Evolutionary conservation across 257 asterid species (phyloP).

Genomic region (Cynanchum wilfordii): DNA sequence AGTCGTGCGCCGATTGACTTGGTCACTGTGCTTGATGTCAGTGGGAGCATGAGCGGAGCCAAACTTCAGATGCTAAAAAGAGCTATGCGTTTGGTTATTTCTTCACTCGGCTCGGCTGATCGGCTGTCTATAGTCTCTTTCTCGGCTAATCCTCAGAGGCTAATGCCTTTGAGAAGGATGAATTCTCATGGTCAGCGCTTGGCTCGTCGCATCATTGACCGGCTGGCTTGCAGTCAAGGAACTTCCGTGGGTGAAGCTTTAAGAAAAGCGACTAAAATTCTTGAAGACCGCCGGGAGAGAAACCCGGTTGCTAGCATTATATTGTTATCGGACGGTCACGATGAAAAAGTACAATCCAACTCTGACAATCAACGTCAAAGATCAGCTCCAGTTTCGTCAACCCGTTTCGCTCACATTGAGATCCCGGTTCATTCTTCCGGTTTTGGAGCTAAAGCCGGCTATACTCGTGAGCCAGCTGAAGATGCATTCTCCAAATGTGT

Average conservation of each 20-base stretch:
- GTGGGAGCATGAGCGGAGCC: slow-evolving; percentile 74
- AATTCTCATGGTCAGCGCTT: slow-evolving; percentile 59
- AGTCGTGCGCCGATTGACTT: slow-evolving; percentile 83
- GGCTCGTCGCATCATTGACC: slow-evolving; percentile 55
- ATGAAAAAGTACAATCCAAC: slow-evolving; percentile 38
- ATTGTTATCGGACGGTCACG: slow-evolving; percentile 69
- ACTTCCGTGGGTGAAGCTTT: slow-evolving; percentile 62
- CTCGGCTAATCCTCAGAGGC: slow-evolving; percentile 54
- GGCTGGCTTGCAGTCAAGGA: slow-evolving; percentile 64
- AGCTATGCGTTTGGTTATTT: slow-evolving; percentile 77
- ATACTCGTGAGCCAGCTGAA: slow-evolving; percentile 47
- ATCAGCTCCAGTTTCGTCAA: slow-evolving; percentile 34
- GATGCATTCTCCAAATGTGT: slow-evolving; percentile 83
- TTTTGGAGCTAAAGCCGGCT: slow-evolving; percentile 30
- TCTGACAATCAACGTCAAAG: slow-evolving; percentile 29
- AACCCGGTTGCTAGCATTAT: slow-evolving; percentile 82
- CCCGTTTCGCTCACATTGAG: slow-evolving; percentile 77
- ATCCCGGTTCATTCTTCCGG: slow-evolving; percentile 72
- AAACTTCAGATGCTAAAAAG: slow-evolving; percentile 89
- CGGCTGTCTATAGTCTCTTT: slow-evolving; percentile 73
- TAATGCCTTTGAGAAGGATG: slow-evolving; percentile 66
- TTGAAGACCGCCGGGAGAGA: slow-evolving; percentile 74
- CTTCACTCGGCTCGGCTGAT: slow-evolving; percentile 83
- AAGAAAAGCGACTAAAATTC: slow-evolving; percentile 62
- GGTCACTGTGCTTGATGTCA: slow-evolving; percentile 76